Evolutionary conservation across 441 rosid genomes (phyloP), one percentile per base, ranked within the genome.

Genomic region (Isatis lusitanica): DNA sequence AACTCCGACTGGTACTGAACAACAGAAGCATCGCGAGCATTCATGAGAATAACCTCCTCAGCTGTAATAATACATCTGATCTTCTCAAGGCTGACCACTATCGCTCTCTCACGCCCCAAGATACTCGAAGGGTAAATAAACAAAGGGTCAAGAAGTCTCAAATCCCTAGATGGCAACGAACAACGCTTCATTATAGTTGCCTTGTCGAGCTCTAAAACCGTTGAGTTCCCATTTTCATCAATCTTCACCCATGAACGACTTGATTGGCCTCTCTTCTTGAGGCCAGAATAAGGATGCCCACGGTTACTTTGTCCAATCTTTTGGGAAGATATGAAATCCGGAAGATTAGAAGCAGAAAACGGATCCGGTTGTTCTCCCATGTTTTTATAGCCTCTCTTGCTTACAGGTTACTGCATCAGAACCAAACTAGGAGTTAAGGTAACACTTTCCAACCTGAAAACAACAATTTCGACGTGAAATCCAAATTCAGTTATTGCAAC

Each of bases 231-330:
- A 78, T 86, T 74, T 73, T 81, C 86, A 68, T 89, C 90, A 51
- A 95, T 96, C 78, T 88, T 91, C 67, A 96, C 86, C 98, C 98
- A 95, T 3, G 99, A 93, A 66, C 97, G 97, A 77, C 82, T 82
- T 68, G 89, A 92, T 21, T 89, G 97, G 21, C 94, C 95, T 84
- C 99, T 90, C 84, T 90, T 96, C 87, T 90, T 96, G 13, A 74
- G 80, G 31, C 91, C 87, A 7, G 83, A 77, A 62, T 80, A 77
- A 35, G 83, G 82, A 68, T 83, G 67, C 4, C 85, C 77, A 52
- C 80, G 85, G 78, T 64, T 87, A 38, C 71, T 77, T 71, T 78
- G 74, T 6, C 77, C 88, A 47, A 65, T 16, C n/a, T 68, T 74
- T 76, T 74, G 69, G 1, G 81, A 78, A 36, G 80, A 71, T 24